Percentiles rank a stretch among this genome's conserved stretches.
Conservation (phyloP, 1,284 basidiomycete genomes). For the Chondrostereum purpureum region DNA sequence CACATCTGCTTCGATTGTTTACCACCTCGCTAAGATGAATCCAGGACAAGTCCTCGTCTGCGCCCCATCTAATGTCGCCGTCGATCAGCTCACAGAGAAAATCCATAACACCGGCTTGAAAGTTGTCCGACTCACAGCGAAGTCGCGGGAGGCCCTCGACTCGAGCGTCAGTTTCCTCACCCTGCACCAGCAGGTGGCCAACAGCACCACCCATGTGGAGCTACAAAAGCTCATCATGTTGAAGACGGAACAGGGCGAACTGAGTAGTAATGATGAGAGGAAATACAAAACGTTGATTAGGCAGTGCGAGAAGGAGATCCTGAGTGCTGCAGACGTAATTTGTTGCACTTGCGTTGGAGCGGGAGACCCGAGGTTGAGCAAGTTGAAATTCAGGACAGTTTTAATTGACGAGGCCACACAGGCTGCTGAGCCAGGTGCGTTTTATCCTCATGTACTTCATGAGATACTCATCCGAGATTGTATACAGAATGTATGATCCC, state of each 20-base stretch:
- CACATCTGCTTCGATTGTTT: slow-evolving; percentile 98
- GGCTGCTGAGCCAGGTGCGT: slow-evolving; percentile 89
- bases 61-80: slow-evolving; percentile 98
- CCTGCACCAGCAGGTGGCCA: slow-evolving; percentile 95
- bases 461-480: slow-evolving; percentile 14
- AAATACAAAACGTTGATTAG: slow-evolving; percentile 96
- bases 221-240: slow-evolving; percentile 96
- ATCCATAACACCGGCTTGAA: slow-evolving; percentile 96
- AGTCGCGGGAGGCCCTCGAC: slow-evolving; percentile 95
- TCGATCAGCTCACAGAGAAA: slow-evolving; percentile 98
- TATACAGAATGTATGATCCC: slow-evolving; percentile 95
- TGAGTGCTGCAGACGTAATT: slow-evolving; percentile 94
- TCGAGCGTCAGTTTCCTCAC: slow-evolving; percentile 92
- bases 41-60: slow-evolving; percentile 98
- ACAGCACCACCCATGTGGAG: slow-evolving; percentile 91
- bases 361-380: slow-evolving; percentile 91
- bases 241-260: slow-evolving; percentile 95
- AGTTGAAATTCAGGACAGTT: slow-evolving; percentile 97
- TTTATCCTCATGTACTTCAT: background rate
- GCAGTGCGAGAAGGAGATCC: slow-evolving; percentile 95
- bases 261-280: slow-evolving; percentile 93
- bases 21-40: slow-evolving; percentile 99
- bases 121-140: slow-evolving; percentile 95
- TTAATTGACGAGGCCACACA: slow-evolving; percentile 99
- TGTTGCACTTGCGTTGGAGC: slow-evolving; percentile 98